Percentiles rank a stretch among this genome's conserved stretches.
phyloP scores from a whole-genome alignment of 2,329 filamentous ascomycete species.

The Aureobasidium sp. region DNA sequence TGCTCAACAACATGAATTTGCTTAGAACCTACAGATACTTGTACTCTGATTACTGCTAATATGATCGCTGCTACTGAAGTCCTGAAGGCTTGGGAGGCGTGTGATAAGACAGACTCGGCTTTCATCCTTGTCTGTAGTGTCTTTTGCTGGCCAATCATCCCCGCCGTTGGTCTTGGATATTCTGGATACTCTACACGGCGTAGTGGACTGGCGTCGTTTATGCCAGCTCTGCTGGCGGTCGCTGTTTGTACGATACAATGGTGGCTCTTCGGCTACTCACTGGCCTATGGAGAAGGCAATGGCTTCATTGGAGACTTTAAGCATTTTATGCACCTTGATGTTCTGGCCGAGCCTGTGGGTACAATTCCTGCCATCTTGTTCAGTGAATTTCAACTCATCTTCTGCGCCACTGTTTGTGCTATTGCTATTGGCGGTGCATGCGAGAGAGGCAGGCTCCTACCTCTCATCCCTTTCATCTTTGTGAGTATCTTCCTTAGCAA shows the following conservation, averaged over 20 bases:
- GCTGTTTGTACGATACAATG: conserved; percentile 46
- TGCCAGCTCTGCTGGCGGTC: conserved; percentile 42
- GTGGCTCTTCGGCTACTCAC: conserved; percentile 44
- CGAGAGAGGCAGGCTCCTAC: conserved; percentile 41
- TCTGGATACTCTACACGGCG: conserved; percentile 43
- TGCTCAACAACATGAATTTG: not conserved
- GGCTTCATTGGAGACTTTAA: conserved; percentile 40
- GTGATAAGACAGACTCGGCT: conserved; percentile 46
- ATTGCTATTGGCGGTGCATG: conserved; percentile 45
- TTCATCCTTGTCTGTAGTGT: conserved; percentile 46
- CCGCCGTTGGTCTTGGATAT: conserved; percentile 46
- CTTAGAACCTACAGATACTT: not conserved
- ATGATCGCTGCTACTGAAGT: conserved; percentile 1
- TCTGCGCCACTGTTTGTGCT: conserved; percentile 45
- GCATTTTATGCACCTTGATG: conserved; percentile 40
- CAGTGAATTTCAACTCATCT: conserved; percentile 46
- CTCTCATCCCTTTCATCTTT: conserved; percentile 44
- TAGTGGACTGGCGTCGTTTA: conserved; percentile 43
- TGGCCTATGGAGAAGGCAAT: conserved; percentile 43
- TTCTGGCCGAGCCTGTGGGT: conserved; percentile 42
- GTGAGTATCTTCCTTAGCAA: not conserved
- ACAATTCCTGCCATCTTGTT: conserved; percentile 46
- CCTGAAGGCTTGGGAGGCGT: conserved; percentile 31
- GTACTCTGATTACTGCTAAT: not conserved
- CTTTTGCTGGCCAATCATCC: conserved; percentile 48